These are phyloP conservation scores for Creolimax fragrantissima DNA, from an alignment of 78 protist genomes.

Conservation along the genomic window DNA sequence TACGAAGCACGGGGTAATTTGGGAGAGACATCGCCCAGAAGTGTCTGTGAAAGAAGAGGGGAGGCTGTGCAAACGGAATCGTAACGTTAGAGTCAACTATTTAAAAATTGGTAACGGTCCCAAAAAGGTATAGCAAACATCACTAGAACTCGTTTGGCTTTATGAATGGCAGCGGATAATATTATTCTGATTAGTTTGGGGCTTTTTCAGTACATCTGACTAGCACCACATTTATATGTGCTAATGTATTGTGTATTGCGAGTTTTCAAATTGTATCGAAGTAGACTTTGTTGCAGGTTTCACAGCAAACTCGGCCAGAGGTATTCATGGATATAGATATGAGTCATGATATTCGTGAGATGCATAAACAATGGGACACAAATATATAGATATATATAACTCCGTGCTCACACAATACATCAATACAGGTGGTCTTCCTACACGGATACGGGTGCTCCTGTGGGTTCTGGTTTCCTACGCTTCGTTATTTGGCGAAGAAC, in stretches of 20 bases:
- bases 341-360: too few relatives aligned
- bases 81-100: background rate
- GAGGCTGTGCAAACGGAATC: background rate
- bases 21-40: background rate
- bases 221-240: too few relatives aligned
- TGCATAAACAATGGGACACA: too few relatives aligned
- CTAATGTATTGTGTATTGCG: too few relatives aligned
- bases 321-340: too few relatives aligned
- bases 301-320: too few relatives aligned
- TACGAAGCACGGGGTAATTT: background rate
- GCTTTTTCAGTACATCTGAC: too few relatives aligned
- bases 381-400: background rate
- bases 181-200: too few relatives aligned
- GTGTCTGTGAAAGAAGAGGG: background rate
- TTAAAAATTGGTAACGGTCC: background rate
- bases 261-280: too few relatives aligned
- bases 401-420: background rate
- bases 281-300: too few relatives aligned
- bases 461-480: background rate
- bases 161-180: too few relatives aligned
- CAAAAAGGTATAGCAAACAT: background rate
- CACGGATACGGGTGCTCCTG: constrained; percentile 1
- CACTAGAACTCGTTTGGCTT: too few relatives aligned
- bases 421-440: background rate
- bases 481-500: background rate